These are phyloP conservation scores for Backusella psychrophila DNA, from an alignment of 192 early-diverging fungal genomes.

Conservation along the genomic window DNA sequence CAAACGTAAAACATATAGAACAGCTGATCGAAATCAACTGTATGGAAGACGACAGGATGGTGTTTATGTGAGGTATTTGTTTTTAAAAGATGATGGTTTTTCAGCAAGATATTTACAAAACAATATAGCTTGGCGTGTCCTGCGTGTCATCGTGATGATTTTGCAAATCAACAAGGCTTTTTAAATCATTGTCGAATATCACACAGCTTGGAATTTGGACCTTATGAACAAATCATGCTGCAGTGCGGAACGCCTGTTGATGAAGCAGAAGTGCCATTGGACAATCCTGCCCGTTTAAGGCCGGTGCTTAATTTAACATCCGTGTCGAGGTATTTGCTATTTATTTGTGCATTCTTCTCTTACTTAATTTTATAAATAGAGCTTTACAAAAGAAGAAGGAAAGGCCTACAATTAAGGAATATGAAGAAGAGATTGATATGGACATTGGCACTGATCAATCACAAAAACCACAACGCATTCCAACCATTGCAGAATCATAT, in stretches of 20 bases:
- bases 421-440: conserved; percentile 69
- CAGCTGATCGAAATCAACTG: conserved; percentile 9
- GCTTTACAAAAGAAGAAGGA: conserved; percentile 9
- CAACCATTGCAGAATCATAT: neutral
- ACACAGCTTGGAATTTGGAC: conserved; percentile 73
- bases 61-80: conserved; percentile 36
- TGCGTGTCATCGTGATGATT: conserved; percentile 70
- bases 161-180: conserved; percentile 84
- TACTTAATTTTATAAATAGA: neutral
- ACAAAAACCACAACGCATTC: neutral
- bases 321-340: neutral
- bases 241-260: conserved; percentile 69
- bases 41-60: conserved; percentile 42
- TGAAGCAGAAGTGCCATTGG: conserved; percentile 52
- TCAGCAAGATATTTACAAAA: neutral
- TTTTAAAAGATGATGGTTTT: neutral
- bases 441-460: conserved; percentile 46
- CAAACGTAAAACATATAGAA: conserved; percentile 28
- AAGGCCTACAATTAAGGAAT: conserved; percentile 66
- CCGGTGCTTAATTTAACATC: conserved; percentile 34
- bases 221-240: conserved; percentile 70
- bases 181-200: conserved; percentile 78
- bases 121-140: conserved; percentile 67
- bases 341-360: too few relatives aligned
- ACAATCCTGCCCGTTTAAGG: conserved; percentile 46